Base-by-base conservation (phyloP, 2,329 filamentous ascomycete species). In the Monosporascus sp. region DNA sequence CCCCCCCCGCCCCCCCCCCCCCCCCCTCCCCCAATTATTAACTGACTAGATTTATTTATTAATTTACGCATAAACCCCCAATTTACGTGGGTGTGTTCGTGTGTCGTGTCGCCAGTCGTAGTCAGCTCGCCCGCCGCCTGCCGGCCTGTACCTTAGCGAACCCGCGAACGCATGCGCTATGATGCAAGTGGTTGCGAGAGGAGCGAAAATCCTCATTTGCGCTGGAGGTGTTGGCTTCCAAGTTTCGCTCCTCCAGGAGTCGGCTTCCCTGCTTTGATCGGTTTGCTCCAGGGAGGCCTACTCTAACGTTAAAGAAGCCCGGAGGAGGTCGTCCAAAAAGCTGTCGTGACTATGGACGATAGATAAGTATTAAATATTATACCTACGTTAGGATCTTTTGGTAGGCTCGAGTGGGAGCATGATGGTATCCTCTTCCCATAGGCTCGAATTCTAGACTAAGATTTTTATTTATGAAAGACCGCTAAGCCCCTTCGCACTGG, bases 131-230 rank as follows among this genome's bases (percentile, higher is more conserved):
- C 31, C 4, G 11, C 31, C 31, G 31, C 11, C 38, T 40, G 7
- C 38, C 6, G 17, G 19, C 38, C 19, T 40, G 5, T 24, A 20
- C 22, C 8, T 19, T 20, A 6, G 11, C 11, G 4, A 5, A 20
- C 20, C 4, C 11, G 40, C 7, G 19, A 40, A 19, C 16, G 9
- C 3, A 9, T 11, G 37, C 27, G 46, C 40, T 35, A 50, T 58
- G 57, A 60, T 55, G 55, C 55, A 53, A 54, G 53, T 56, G 57
- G 54, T 55, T 59, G 43, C 37, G 40, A 57, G 52, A 53, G 53
- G 48, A 27, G 38, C 11, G 57, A 56, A 50, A 55, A 58, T 59
- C 58, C 46, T 59, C 58, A 57, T 59, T 45, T 60, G 19, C 11
- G 5, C 31, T 55, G 37, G 19, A 55, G 53, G 37, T 22, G 49